These are phyloP conservation scores for Lactarius sanguifluus DNA, from an alignment of 768 basidiomycete species.

Conservation along the genomic window DNA sequence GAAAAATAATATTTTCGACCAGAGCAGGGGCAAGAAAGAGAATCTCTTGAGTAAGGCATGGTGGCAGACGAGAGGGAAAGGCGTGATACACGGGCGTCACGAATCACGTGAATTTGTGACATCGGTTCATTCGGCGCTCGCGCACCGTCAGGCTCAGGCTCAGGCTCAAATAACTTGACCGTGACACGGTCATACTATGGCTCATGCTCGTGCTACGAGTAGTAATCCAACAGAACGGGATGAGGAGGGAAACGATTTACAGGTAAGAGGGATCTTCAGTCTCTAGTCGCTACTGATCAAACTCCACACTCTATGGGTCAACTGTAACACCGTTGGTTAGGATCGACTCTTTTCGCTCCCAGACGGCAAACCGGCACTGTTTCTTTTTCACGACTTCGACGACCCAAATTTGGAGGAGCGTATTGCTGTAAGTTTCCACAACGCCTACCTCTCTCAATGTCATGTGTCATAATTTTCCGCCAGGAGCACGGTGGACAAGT, in stretches of 20 bases:
- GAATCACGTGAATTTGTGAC: neutral
- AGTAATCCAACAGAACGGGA: neutral
- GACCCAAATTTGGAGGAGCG: neutral
- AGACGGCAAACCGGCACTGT: slow-evolving; percentile 1
- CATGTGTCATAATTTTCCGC: neutral
- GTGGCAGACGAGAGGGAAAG: too few species aligned
- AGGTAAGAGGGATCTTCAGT: neutral
- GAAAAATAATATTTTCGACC: too few species aligned
- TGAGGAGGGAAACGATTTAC: neutral
- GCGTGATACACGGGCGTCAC: neutral
- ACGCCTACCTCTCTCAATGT: neutral
- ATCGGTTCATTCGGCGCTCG: neutral
- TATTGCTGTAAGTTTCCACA: slow-evolving; percentile 27
- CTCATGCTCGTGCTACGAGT: neutral
- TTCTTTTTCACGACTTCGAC: slow-evolving; percentile 16
- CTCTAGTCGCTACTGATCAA: neutral
- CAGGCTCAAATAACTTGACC: too few species aligned
- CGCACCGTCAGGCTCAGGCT: too few species aligned
- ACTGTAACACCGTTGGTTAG: neutral
- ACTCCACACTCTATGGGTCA: neutral
- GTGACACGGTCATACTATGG: neutral
- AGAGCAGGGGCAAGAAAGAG: too few species aligned
- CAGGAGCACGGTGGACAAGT: slow-evolving; percentile 25
- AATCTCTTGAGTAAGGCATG: too few species aligned
- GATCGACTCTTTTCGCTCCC: slow-evolving; percentile 16